Percentiles rank a stretch among this genome's conserved stretches.
phyloP scores from a whole-genome alignment of 768 basidiomycete genomes.

The Psilocybe tampanensis region DNA sequence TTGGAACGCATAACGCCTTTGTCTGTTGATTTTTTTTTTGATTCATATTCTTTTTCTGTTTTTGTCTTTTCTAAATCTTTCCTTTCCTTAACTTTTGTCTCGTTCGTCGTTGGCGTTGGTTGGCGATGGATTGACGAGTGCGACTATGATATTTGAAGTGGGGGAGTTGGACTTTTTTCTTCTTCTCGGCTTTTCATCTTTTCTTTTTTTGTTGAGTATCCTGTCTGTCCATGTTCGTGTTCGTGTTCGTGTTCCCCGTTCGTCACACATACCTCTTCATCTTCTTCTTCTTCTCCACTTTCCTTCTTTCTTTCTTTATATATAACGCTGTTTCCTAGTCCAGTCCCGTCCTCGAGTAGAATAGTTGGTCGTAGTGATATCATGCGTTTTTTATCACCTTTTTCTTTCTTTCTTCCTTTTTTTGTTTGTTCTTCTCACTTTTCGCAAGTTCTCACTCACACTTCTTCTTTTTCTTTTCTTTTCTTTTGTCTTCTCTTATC shows the following conservation, averaged over 20 bases:
- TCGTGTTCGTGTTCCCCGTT: too few relatives aligned
- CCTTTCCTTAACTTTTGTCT: too few relatives aligned
- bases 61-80: too few relatives aligned
- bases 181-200: slow-evolving; percentile 42
- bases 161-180: background rate
- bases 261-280: too few relatives aligned
- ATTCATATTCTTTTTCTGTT: too few relatives aligned
- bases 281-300: slow-evolving; percentile 38
- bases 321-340: background rate
- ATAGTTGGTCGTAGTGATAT: background rate
- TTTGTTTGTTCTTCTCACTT: background rate
- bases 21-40: background rate
- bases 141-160: too few relatives aligned
- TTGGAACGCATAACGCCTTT: background rate
- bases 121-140: background rate
- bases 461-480: too few relatives aligned
- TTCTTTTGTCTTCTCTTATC: too few relatives aligned
- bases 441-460: too few relatives aligned
- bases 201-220: too few relatives aligned
- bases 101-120: too few relatives aligned
- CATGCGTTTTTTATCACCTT: background rate
- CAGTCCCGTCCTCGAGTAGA: background rate
- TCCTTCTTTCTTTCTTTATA: background rate
- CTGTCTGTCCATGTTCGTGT: too few relatives aligned
- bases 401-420: background rate